Percentiles rank a stretch among this genome's conserved stretches.
These are phyloP conservation scores for Borealophlyctis nickersoniae DNA, from an alignment of 192 early-diverging fungal genomes.

Conservation along the genomic window DNA sequence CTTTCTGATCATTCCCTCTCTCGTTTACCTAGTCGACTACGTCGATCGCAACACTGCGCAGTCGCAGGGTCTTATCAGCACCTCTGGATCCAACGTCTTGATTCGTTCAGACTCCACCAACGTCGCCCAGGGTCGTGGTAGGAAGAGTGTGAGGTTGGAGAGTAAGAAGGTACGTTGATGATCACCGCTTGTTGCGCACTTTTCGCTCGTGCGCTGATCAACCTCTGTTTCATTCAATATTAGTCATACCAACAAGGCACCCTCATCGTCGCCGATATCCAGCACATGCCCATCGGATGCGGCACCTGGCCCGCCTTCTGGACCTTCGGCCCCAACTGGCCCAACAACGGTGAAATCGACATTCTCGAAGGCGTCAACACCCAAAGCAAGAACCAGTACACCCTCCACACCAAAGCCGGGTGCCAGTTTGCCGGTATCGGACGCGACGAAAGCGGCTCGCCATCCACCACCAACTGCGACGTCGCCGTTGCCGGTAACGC, in stretches of 20 bases:
- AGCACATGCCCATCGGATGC: constrained; percentile 45
- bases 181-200: no score
- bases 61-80: not conserved
- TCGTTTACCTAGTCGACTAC: constrained; percentile 5
- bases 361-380: constrained; percentile 45
- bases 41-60: constrained; percentile 18
- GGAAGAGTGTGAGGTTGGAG: not conserved
- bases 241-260: no score
- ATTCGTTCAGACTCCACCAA: not conserved
- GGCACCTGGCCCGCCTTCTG: constrained; percentile 55
- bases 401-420: constrained; percentile 31
- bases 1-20: no score
- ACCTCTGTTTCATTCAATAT: no score
- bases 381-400: constrained; percentile 22
- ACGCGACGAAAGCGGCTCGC: not conserved
- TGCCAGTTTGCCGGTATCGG: constrained; percentile 31
- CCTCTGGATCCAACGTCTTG: constrained; percentile 13
- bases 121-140: not conserved
- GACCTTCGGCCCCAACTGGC: constrained; percentile 44
- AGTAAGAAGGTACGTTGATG: not conserved
- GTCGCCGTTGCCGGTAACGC: constrained; percentile 10
- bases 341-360: constrained; percentile 46
- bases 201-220: no score
- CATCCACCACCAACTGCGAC: not conserved
- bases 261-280: not conserved